Conservation (phyloP, 1,139 yeast species). For the Pichia sp. region DNA sequence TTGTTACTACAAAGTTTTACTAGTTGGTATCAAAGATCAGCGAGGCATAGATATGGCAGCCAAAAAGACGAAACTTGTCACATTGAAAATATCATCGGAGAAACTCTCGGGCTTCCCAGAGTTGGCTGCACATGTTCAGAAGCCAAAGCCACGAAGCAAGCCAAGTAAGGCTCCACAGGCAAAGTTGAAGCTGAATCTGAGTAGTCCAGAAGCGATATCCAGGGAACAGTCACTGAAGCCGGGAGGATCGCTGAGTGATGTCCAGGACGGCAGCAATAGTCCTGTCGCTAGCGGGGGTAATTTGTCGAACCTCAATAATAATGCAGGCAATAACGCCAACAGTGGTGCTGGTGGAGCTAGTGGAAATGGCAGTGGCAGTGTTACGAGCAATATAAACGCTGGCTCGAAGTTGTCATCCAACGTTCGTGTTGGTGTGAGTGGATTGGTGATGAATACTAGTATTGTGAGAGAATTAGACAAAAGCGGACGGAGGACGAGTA, state of each 20-base stretch:
- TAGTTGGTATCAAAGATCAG: neutral
- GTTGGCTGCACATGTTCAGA: constrained; percentile 6
- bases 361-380: neutral
- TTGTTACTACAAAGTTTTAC: no score
- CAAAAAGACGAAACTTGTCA: constrained; percentile 11
- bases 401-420: constrained; percentile 14
- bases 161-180: neutral
- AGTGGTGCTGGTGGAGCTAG: neutral
- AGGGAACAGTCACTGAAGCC: constrained; percentile 9
- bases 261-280: constrained; percentile 3
- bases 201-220: neutral
- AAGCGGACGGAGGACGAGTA: constrained; percentile 13
- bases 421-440: constrained; percentile 19
- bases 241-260: neutral
- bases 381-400: neutral
- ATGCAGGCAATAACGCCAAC: neutral
- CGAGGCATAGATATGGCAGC: constrained; percentile 3
- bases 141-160: constrained; percentile 3
- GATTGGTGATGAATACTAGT: constrained; percentile 19
- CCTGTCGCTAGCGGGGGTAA: neutral
- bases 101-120: constrained; percentile 11
- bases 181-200: neutral
- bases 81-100: constrained; percentile 5
- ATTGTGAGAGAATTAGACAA: constrained; percentile 20
- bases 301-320: neutral